A percentile compares a stretch with the other conserved stretches of the same genome.
Conservation (phyloP, 139 green algal species). For the Parachlorella kessleri region DNA sequence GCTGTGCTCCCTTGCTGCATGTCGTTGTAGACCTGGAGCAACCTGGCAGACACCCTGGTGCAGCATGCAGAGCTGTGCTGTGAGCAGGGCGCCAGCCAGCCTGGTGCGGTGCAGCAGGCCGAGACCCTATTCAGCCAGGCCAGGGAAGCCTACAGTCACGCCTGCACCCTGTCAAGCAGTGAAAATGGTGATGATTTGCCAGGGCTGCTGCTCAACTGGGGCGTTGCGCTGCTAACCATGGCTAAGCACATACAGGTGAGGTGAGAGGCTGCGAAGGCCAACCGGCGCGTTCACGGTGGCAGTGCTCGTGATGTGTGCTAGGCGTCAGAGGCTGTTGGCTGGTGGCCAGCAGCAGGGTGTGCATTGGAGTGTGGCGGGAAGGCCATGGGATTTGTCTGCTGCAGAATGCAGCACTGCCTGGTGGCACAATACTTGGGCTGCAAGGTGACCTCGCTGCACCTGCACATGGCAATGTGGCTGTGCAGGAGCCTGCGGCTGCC, state of each 20-base stretch:
- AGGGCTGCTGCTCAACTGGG: conserved; percentile 84
- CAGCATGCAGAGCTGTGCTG: conserved; percentile 41
- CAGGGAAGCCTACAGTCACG: conserved; percentile 34
- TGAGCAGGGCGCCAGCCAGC: conserved; percentile 1
- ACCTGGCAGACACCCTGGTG: conserved; percentile 67
- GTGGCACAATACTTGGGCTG: too few species aligned
- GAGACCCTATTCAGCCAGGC: conserved; percentile 4
- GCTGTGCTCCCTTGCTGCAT: too few species aligned
- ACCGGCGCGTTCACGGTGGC: too few species aligned
- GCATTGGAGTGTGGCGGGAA: too few species aligned
- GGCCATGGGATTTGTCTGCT: too few species aligned
- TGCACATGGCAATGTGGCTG: neutral
- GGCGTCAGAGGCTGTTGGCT: too few species aligned
- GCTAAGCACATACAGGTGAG: conserved; percentile 29
- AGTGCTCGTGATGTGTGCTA: too few species aligned
- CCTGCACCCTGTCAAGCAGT: conserved; percentile 34
- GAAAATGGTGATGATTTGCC: conserved; percentile 58
- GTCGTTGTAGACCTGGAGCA: conserved; percentile 49
- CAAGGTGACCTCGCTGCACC: neutral
- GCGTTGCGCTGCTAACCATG: conserved; percentile 51
- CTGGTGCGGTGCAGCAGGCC: neutral
- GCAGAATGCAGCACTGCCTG: neutral
- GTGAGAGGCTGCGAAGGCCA: too few species aligned
- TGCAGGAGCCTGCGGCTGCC: conserved; percentile 22
- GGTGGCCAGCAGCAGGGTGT: too few species aligned